Percentiles rank a stretch among this genome's conserved stretches.
phyloP scores from a whole-genome alignment of 2,329 filamentous ascomycete genomes.

The Aspergillus sp. region DNA sequence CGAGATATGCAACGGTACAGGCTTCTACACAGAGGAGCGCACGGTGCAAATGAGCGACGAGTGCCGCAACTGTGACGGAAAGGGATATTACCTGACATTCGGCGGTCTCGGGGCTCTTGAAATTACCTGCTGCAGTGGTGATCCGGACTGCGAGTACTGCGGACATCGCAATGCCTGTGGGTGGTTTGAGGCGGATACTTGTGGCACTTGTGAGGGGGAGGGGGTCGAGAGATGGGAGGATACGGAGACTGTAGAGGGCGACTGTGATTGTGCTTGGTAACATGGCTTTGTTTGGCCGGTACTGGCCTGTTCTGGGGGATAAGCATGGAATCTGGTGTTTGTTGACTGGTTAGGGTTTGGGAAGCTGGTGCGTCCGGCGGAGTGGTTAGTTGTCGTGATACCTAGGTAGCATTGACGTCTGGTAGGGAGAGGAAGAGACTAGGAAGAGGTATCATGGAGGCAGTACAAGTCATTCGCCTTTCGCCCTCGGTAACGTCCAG shows the following conservation, averaged over 20 bases:
- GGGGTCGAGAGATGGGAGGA: not conserved
- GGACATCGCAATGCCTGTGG: not conserved
- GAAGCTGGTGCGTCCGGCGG: too few relatives aligned
- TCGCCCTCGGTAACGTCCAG: too few relatives aligned
- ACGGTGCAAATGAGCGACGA: not conserved
- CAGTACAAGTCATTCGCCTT: too few relatives aligned
- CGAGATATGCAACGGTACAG: not conserved
- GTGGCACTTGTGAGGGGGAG: not conserved
- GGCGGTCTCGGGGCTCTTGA: not conserved
- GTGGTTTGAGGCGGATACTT: not conserved
- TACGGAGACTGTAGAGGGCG: not conserved
- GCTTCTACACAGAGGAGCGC: not conserved
- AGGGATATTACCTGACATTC: not conserved
- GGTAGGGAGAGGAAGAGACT: too few relatives aligned
- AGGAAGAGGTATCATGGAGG: too few relatives aligned
- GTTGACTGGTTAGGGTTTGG: too few relatives aligned
- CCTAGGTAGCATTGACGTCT: too few relatives aligned
- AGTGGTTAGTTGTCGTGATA: too few relatives aligned
- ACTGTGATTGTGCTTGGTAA: not conserved
- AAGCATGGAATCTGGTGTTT: too few relatives aligned
- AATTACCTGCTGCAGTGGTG: not conserved
- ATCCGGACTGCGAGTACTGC: not conserved
- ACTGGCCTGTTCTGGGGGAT: too few relatives aligned
- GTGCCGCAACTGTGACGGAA: not conserved
- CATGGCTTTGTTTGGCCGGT: too few relatives aligned